A percentile compares a stretch with the other conserved stretches of the same genome.
phyloP scores from a whole-genome alignment of 441 rosid species.

The Mallotus japonicus region DNA sequence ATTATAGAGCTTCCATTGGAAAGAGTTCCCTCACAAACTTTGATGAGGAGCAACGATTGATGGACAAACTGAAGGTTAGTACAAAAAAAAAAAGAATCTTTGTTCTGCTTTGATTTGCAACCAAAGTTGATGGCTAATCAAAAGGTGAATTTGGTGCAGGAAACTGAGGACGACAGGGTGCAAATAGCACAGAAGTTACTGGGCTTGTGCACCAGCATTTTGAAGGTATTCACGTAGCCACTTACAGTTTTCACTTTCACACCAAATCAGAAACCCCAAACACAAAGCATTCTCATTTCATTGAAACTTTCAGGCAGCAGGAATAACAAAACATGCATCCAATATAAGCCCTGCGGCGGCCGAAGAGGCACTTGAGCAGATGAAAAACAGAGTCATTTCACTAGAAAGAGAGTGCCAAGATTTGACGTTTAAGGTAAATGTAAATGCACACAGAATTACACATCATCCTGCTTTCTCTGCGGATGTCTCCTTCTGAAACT shows the following conservation, averaged over 20 bases:
- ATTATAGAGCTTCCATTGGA: constrained; percentile 62
- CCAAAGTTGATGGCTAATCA: constrained; percentile 15
- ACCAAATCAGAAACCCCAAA: constrained; percentile 7
- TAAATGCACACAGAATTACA: constrained; percentile 13
- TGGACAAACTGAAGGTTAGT: constrained; percentile 59
- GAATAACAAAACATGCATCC: constrained; percentile 49
- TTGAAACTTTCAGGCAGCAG: constrained; percentile 54
- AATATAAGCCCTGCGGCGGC: constrained; percentile 62
- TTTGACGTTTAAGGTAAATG: constrained; percentile 63
- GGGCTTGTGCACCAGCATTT: constrained; percentile 62
- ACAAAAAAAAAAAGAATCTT: background rate
- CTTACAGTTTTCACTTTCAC: background rate
- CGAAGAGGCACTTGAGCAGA: constrained; percentile 77
- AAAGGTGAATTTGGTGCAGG: constrained; percentile 38
- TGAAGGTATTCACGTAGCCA: constrained; percentile 49
- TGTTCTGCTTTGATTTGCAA: background rate
- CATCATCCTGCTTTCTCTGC: background rate
- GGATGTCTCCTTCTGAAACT: background rate
- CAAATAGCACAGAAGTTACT: constrained; percentile 66
- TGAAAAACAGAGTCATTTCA: constrained; percentile 50
- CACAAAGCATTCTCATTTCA: background rate
- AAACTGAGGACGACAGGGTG: constrained; percentile 65
- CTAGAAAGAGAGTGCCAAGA: constrained; percentile 72
- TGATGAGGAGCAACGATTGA: constrained; percentile 55
- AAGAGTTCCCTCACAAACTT: constrained; percentile 45